phyloP scores from a whole-genome alignment of 768 basidiomycete species.

The Xerocomus brunneocitrinus region DNA sequence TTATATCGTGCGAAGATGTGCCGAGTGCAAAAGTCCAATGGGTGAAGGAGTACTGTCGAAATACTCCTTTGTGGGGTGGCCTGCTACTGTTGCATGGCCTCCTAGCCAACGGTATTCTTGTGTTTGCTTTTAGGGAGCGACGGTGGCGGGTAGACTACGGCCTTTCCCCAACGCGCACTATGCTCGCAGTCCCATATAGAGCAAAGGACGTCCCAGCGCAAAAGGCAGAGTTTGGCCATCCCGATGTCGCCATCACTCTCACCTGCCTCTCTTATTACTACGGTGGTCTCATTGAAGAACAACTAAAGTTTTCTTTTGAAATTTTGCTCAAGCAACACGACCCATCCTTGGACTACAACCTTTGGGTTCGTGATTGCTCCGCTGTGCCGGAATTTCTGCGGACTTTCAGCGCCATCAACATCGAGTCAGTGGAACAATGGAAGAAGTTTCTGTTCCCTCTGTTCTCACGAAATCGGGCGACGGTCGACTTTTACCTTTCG shows the following conservation, averaged over 20 bases:
- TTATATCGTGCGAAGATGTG: conserved; percentile 13
- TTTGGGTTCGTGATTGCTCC: conserved; percentile 18
- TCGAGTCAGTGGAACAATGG: conserved; percentile 34
- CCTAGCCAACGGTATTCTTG: conserved; percentile 19
- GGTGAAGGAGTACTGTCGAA: not conserved
- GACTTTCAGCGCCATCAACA: conserved; percentile 38
- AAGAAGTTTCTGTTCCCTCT: conserved; percentile 26
- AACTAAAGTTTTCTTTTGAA: conserved; percentile 16
- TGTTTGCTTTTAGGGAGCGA: conserved; percentile 16
- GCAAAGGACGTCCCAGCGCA: conserved; percentile 26
- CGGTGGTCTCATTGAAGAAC: conserved; percentile 13
- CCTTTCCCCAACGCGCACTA: conserved; percentile 1
- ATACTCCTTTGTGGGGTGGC: conserved; percentile 6
- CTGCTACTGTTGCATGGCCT: conserved; percentile 31
- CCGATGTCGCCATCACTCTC: conserved; percentile 19
- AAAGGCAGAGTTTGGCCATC: conserved; percentile 25
- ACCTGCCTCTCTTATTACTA: conserved; percentile 22
- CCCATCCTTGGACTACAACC: conserved; percentile 15
- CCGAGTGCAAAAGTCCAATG: not conserved
- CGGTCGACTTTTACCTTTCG: conserved; percentile 43
- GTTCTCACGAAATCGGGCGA: conserved; percentile 26
- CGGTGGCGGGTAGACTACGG: conserved; percentile 28
- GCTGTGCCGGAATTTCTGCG: conserved; percentile 29
- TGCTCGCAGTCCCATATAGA: conserved; percentile 25
- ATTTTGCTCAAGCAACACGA: conserved; percentile 14